These are phyloP conservation scores for Erodium maritimum DNA, from an alignment of 345 rosid species.

Conservation along the genomic window DNA sequence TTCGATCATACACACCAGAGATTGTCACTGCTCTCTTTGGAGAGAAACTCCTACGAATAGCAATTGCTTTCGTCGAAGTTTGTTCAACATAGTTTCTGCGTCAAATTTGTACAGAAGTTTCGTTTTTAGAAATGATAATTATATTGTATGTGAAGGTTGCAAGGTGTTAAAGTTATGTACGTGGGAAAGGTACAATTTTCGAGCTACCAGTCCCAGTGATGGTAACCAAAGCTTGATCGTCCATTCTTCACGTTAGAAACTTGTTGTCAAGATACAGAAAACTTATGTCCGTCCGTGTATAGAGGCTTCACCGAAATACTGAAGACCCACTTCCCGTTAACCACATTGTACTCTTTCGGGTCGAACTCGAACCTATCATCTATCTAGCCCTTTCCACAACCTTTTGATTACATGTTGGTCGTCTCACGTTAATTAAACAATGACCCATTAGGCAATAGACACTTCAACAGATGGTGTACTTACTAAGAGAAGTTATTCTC, in stretches of 20 bases:
- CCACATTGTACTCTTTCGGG: constrained; percentile 69
- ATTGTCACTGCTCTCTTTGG: constrained; percentile 85
- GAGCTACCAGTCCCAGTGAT: constrained; percentile 87
- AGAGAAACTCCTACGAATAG: constrained; percentile 81
- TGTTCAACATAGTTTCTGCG: constrained; percentile 47
- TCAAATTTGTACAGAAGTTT: constrained; percentile 43
- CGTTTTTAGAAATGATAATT: too few relatives aligned
- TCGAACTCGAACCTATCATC: constrained; percentile 85
- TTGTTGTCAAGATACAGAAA: constrained; percentile 78
- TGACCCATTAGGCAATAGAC: background rate
- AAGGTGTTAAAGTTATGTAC: too few relatives aligned
- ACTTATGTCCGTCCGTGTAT: constrained; percentile 58
- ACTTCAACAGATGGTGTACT: constrained; percentile 18
- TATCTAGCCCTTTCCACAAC: constrained; percentile 20
- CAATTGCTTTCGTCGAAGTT: constrained; percentile 60
- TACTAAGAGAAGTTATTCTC: constrained; percentile 38
- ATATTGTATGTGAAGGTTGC: too few relatives aligned
- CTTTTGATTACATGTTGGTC: constrained; percentile 11
- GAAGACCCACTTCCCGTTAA: constrained; percentile 71
- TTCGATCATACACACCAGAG: constrained; percentile 75
- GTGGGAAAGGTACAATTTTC: constrained; percentile 76
- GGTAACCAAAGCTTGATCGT: constrained; percentile 50
- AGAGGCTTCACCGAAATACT: constrained; percentile 48
- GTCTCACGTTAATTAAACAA: too few relatives aligned
- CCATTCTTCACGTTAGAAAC: constrained; percentile 67